Evolutionary conservation across 2,329 filamentous ascomycete species (phyloP).

Genomic region (Fusarium luffae): DNA sequence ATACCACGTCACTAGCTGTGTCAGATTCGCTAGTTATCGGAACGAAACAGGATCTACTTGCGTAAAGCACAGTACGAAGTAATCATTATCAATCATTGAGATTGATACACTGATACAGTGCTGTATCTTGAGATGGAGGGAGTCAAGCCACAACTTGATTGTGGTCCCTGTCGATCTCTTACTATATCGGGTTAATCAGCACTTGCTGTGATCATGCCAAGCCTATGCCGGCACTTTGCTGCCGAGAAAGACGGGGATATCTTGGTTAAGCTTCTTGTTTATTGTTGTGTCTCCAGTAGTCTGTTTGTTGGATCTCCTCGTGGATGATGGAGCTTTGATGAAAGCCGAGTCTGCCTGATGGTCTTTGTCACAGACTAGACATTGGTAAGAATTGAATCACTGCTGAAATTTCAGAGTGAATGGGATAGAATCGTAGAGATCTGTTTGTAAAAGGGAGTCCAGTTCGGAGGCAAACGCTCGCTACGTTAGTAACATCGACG

Average conservation of each 20-base stretch:
- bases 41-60: neutral
- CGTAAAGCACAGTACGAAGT: slow-evolving; percentile 2
- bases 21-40: neutral
- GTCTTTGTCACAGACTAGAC: neutral
- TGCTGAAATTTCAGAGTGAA: neutral
- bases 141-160: slow-evolving; percentile 26
- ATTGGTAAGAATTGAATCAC: too few relatives aligned
- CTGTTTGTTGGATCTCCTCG: slow-evolving; percentile 28
- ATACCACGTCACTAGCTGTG: slow-evolving; percentile 1
- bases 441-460: slow-evolving; percentile 1
- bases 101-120: neutral
- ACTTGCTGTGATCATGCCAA: slow-evolving; percentile 19
- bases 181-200: neutral
- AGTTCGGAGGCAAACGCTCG: slow-evolving; percentile 1
- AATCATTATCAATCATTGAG: neutral
- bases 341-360: slow-evolving; percentile 1
- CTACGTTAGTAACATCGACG: neutral
- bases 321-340: slow-evolving; percentile 1
- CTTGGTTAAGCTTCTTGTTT: slow-evolving; percentile 33
- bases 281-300: slow-evolving; percentile 26
- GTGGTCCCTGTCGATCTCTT: slow-evolving; percentile 27
- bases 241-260: slow-evolving; percentile 27
- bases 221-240: slow-evolving; percentile 25
- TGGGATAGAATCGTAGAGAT: slow-evolving; percentile 14
- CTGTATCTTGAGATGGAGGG: neutral